phyloP scores from a whole-genome alignment of 2,329 filamentous ascomycete genomes.

The Chaetomium olivaceum region DNA sequence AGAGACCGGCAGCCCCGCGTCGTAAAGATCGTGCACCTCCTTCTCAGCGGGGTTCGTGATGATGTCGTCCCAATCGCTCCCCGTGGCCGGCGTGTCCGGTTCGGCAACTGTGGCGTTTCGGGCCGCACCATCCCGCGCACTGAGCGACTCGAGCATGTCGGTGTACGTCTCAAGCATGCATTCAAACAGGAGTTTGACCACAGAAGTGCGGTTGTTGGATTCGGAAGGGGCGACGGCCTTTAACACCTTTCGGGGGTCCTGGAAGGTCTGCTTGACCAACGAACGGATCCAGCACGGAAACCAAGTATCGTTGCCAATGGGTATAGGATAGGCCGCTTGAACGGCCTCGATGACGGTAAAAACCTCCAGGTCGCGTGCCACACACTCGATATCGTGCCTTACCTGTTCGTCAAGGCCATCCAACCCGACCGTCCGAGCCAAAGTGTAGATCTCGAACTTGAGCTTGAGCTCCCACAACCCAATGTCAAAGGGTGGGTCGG shows the following conservation, averaged over 20 bases:
- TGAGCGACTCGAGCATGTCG: slow-evolving; percentile 12
- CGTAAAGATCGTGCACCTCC: not conserved
- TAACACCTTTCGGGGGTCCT: not conserved
- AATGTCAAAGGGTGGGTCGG: not conserved
- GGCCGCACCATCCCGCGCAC: not conserved
- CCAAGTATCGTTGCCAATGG: slow-evolving; percentile 24
- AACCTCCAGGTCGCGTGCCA: slow-evolving; percentile 6
- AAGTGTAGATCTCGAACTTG: slow-evolving; percentile 22
- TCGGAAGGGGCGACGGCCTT: not conserved
- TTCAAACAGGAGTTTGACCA: slow-evolving; percentile 20
- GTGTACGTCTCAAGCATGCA: slow-evolving; percentile 24
- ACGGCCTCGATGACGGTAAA: slow-evolving; percentile 24
- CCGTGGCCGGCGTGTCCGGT: not conserved
- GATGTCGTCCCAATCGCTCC: not conserved
- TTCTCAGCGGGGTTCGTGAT: not conserved
- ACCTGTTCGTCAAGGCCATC: slow-evolving; percentile 19
- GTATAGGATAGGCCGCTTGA: slow-evolving; percentile 21
- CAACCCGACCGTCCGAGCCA: slow-evolving; percentile 20
- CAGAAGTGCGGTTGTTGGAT: not conserved
- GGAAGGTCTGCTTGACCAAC: slow-evolving; percentile 20
- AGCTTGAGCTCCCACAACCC: slow-evolving; percentile 11
- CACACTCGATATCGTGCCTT: slow-evolving; percentile 8
- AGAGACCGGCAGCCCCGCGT: not conserved
- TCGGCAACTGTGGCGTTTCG: not conserved
- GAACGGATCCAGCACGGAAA: slow-evolving; percentile 20